Percentiles rank a stretch among this genome's conserved stretches.
These are phyloP conservation scores for Aphanoascus verrucosus DNA, from an alignment of 2,329 filamentous ascomycete genomes.

Conservation along the genomic window DNA sequence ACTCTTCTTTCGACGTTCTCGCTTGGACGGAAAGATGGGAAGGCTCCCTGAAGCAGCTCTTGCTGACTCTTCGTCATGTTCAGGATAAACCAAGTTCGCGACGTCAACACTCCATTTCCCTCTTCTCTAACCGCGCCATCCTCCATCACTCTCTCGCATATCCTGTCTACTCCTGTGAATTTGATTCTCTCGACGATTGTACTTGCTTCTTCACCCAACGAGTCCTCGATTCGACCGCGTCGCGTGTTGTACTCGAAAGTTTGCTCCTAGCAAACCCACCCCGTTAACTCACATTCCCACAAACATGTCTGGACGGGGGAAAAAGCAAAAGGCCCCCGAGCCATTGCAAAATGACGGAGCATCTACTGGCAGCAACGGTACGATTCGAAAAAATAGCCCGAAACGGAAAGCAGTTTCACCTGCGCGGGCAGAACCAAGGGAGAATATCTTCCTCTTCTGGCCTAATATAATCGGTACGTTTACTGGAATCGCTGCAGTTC, in stretches of 20 bases:
- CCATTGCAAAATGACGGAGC: conserved; percentile 1
- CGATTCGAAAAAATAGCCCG: conserved; percentile 4
- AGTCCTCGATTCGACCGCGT: no score
- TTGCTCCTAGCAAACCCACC: no score
- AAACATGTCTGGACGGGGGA: conserved; percentile 22
- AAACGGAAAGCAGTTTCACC: conserved; percentile 3
- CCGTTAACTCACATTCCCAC: neutral
- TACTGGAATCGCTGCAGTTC: neutral
- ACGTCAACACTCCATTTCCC: no score
- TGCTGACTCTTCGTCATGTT: conserved; percentile 1
- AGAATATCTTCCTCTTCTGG: conserved; percentile 74
- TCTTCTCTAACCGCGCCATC: no score
- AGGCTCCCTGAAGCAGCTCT: neutral
- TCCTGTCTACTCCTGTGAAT: no score
- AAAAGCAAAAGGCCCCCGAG: conserved; percentile 28
- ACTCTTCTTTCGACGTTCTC: neutral
- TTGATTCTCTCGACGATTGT: no score
- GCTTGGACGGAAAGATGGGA: neutral
- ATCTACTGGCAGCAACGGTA: conserved; percentile 4
- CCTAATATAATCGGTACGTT: conserved; percentile 68
- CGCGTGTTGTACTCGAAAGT: no score
- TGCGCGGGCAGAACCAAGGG: conserved; percentile 29
- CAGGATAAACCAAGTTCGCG: neutral
- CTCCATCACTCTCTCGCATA: no score
- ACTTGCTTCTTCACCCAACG: no score